phyloP scores from a whole-genome alignment of 352 stramenopile species.

The Thalassiosira livingstoniorum region DNA sequence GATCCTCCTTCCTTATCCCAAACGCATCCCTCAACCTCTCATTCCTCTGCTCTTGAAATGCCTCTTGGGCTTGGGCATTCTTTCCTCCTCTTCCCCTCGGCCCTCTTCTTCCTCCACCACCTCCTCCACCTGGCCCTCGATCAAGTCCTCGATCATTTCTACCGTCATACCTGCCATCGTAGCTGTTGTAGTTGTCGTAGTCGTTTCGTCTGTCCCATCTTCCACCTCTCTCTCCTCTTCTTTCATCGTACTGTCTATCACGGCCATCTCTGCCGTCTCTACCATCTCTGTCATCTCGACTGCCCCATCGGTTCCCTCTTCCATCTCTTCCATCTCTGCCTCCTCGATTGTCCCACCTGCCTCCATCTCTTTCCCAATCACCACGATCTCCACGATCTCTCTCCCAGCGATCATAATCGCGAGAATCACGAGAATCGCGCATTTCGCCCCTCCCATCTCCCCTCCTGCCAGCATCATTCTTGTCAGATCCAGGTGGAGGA shows the following conservation, averaged over 20 bases:
- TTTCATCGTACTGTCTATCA: background rate
- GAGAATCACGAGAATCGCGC: too few species aligned
- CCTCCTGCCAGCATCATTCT: background rate
- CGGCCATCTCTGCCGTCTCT: background rate
- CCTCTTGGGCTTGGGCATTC: conserved; percentile 64
- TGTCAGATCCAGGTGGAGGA: too few species aligned
- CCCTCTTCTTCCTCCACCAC: conserved; percentile 3
- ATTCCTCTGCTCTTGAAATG: conserved; percentile 71
- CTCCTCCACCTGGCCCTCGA: background rate
- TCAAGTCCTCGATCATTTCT: too few species aligned
- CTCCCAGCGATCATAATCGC: too few species aligned
- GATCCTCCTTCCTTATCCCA: conserved; percentile 62
- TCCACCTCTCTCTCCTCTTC: too few species aligned
- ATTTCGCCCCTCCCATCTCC: too few species aligned
- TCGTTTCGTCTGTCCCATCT: background rate
- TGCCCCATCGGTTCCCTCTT: background rate
- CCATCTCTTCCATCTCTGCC: conserved; percentile 5
- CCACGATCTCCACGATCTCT: too few species aligned
- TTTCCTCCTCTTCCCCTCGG: conserved; percentile 45
- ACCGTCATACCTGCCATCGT: background rate
- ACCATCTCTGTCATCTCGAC: background rate
- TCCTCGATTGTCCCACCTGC: background rate
- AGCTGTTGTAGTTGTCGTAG: background rate
- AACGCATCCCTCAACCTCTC: conserved; percentile 73
- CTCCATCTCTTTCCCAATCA: background rate